Evolutionary conservation across 306 rosid species (phyloP).

Genomic region (Inga laurina): DNA sequence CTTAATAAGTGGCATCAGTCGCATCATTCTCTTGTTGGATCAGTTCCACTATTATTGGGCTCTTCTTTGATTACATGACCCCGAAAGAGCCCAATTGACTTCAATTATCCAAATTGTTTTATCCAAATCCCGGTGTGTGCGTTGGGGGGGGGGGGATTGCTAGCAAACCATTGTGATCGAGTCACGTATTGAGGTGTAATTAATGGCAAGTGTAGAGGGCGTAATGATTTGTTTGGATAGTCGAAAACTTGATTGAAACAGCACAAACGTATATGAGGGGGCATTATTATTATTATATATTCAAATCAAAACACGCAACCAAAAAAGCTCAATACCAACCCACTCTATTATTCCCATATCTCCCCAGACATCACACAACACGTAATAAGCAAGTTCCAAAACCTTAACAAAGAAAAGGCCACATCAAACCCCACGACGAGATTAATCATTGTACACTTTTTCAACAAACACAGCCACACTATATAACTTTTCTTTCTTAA

Average conservation of each 20-base stretch:
- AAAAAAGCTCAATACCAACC: not conserved
- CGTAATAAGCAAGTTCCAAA: not conserved
- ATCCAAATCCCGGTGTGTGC: not conserved
- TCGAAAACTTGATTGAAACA: not conserved
- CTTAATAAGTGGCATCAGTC: not conserved
- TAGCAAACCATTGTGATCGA: not conserved
- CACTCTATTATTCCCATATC: not conserved
- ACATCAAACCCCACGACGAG: not conserved
- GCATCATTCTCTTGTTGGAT: not conserved
- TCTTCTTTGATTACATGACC: not conserved
- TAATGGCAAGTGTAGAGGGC: not conserved
- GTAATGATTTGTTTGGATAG: not conserved
- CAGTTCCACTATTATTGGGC: not conserved
- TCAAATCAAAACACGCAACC: not conserved
- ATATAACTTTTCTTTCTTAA: not conserved
- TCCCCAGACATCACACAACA: not conserved
- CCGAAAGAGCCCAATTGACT: not conserved
- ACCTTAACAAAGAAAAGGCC: not conserved
- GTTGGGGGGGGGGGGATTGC: no score
- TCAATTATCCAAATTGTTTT: no score
- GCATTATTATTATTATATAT: no score
- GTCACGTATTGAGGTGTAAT: not conserved
- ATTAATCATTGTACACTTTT: not conserved
- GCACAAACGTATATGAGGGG: not conserved
- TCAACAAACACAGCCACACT: not conserved